These are phyloP conservation scores for Chenopodium berlandieri DNA, from an alignment of 148 eudicot genomes.

Conservation along the genomic window DNA sequence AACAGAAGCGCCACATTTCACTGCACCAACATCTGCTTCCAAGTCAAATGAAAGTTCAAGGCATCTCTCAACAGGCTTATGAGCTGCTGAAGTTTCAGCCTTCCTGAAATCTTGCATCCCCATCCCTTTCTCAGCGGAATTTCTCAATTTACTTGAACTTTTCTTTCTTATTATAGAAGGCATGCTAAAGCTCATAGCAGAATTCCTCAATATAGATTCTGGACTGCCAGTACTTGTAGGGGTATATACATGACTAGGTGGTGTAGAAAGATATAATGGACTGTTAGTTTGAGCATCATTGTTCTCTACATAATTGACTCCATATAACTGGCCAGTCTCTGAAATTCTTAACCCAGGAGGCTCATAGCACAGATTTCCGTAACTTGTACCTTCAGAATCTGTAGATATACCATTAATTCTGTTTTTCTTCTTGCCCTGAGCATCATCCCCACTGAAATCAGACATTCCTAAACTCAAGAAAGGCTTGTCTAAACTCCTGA, in stretches of 20 bases:
- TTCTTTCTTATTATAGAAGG: constrained; percentile 78
- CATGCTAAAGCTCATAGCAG: constrained; percentile 60
- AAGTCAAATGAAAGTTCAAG: constrained; percentile 60
- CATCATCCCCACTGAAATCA: constrained; percentile 30
- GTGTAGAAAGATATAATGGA: constrained; percentile 34
- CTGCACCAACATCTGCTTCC: constrained; percentile 49
- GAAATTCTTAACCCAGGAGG: constrained; percentile 31
- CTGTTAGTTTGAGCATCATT: constrained; percentile 17
- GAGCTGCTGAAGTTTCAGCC: constrained; percentile 25
- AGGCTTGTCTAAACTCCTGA: constrained; percentile 38
- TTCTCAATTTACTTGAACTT: constrained; percentile 22
- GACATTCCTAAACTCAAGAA: constrained; percentile 48
- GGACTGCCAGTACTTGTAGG: constrained; percentile 46
- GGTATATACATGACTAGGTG: constrained; percentile 34
- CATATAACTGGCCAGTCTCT: constrained; percentile 15
- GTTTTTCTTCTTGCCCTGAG: constrained; percentile 42
- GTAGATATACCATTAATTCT: constrained; percentile 29
- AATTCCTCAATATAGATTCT: constrained; percentile 64
- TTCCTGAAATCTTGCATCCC: constrained; percentile 8
- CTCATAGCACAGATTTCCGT: constrained; percentile 36
- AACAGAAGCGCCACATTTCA: constrained; percentile 35
- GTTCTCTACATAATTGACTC: constrained; percentile 22
- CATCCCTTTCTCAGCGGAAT: constrained; percentile 19
- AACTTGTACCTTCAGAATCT: constrained; percentile 21
- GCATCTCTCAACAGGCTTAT: constrained; percentile 46